Percentiles rank a stretch among this genome's conserved stretches.
Conservation (phyloP, 2,329 filamentous ascomycete species). For the Pezicula rhizophila region DNA sequence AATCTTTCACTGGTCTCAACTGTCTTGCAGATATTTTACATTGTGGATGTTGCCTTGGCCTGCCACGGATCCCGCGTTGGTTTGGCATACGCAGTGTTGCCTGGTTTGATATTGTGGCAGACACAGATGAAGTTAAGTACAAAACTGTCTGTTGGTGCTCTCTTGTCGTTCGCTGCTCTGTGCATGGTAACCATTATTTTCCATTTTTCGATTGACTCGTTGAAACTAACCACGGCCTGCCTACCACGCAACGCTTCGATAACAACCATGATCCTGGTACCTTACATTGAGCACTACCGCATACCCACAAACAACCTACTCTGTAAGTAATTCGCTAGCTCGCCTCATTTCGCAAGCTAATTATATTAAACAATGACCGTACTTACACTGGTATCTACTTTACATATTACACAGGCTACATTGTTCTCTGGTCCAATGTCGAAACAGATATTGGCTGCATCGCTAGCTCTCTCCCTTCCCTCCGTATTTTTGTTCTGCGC, state of each 20-base stretch:
- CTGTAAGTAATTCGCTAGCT: not conserved
- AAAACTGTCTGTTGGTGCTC: slow-evolving; percentile 20
- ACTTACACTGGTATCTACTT: not conserved
- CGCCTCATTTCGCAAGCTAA: too few relatives aligned
- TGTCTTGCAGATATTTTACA: not conserved
- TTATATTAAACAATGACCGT: not conserved
- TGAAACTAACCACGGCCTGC: not conserved
- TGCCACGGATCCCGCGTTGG: slow-evolving; percentile 14
- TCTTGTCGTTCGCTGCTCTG: slow-evolving; percentile 21
- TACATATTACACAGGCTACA: not conserved
- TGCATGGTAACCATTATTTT: slow-evolving; percentile 9
- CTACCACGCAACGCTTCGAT: not conserved
- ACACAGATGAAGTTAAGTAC: slow-evolving; percentile 25
- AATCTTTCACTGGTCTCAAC: not conserved
- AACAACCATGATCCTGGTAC: not conserved
- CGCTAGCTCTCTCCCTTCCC: not conserved
- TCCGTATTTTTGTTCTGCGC: not conserved
- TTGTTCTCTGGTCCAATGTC: not conserved
- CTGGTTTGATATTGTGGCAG: slow-evolving; percentile 27
- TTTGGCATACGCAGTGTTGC: slow-evolving; percentile 25
- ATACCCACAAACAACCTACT: not conserved
- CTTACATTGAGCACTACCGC: not conserved
- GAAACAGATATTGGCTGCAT: slow-evolving; percentile 6
- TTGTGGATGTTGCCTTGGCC: slow-evolving; percentile 10
- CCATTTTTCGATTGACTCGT: not conserved